Evolutionary conservation across 2,329 filamentous ascomycete genomes (phyloP).

Genomic region (Diaporthe humulicola): DNA sequence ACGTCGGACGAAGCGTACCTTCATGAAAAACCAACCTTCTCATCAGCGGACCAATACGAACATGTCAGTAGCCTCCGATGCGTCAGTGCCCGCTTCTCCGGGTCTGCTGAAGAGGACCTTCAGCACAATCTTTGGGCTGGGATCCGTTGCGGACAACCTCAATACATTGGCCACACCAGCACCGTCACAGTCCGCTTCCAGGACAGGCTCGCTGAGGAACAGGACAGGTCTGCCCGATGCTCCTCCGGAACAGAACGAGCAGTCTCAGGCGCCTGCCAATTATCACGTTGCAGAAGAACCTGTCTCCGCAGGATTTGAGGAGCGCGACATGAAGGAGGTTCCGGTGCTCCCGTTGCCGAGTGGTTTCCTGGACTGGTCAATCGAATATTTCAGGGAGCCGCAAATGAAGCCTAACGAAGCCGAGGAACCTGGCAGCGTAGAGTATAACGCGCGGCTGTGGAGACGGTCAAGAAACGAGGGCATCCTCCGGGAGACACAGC

Average conservation of each 20-base stretch:
- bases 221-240: conserved; percentile 57
- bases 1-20: conserved; percentile 61
- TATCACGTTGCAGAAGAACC: conserved; percentile 85
- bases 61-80: conserved; percentile 48
- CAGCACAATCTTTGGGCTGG: conserved; percentile 72
- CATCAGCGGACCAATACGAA: conserved; percentile 59
- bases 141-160: conserved; percentile 61
- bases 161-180: conserved; percentile 45
- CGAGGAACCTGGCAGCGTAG: conserved; percentile 94
- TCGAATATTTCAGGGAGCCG: conserved; percentile 97
- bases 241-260: conserved; percentile 82
- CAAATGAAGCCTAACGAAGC: conserved; percentile 98
- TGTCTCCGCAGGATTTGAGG: conserved; percentile 80
- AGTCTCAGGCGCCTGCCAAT: conserved; percentile 72
- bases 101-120: conserved; percentile 74
- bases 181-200: conserved; percentile 47
- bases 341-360: conserved; percentile 83
- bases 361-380: conserved; percentile 93
- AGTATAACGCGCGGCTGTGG: conserved; percentile 97
- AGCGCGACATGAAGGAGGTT: conserved; percentile 68
- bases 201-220: conserved; percentile 54
- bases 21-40: conserved; percentile 57
- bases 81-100: conserved; percentile 57
- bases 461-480: conserved; percentile 91
- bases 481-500: conserved; percentile 93